phyloP scores from a whole-genome alignment of 2,329 filamentous ascomycete genomes.

The Huntiella omanensis region DNA sequence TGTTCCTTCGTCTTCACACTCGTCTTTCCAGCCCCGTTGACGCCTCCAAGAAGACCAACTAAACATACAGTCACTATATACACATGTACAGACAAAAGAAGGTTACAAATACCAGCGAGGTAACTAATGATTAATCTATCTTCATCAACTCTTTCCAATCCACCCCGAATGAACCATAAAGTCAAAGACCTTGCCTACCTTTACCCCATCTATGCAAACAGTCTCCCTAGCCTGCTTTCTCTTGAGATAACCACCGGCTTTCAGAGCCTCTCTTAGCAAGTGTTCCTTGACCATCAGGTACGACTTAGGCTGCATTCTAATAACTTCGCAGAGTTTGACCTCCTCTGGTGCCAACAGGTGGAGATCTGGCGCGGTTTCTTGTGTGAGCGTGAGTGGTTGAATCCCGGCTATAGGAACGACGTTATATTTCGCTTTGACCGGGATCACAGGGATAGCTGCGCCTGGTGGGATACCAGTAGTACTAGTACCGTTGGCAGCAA shows the following conservation, averaged over 20 bases:
- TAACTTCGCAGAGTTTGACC: conserved; percentile 63
- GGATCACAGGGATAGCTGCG: conserved; percentile 19
- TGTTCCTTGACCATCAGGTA: conserved; percentile 90
- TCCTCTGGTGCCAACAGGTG: conserved; percentile 78
- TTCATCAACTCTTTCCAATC: conserved; percentile 48
- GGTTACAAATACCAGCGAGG: background rate
- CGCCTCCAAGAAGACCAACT: conserved; percentile 7
- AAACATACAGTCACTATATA: background rate
- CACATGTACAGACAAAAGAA: background rate
- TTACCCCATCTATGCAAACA: conserved; percentile 64
- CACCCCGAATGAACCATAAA: conserved; percentile 88
- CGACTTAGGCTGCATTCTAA: conserved; percentile 79
- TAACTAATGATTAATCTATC: too few relatives aligned
- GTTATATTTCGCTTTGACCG: conserved; percentile 29
- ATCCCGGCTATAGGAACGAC: conserved; percentile 41
- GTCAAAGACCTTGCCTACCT: conserved; percentile 74
- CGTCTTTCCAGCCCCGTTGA: conserved; percentile 20
- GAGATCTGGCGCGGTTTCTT: conserved; percentile 61
- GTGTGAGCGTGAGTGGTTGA: conserved; percentile 46
- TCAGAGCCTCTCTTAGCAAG: conserved; percentile 76
- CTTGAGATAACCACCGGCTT: conserved; percentile 71
- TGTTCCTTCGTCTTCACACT: conserved; percentile 31
- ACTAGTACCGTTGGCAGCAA: conserved; percentile 35
- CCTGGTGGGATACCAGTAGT: conserved; percentile 16
- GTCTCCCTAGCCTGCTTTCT: conserved; percentile 87